These are phyloP conservation scores for Lactifluus rugatus DNA, from an alignment of 768 basidiomycete species.

Conservation along the genomic window DNA sequence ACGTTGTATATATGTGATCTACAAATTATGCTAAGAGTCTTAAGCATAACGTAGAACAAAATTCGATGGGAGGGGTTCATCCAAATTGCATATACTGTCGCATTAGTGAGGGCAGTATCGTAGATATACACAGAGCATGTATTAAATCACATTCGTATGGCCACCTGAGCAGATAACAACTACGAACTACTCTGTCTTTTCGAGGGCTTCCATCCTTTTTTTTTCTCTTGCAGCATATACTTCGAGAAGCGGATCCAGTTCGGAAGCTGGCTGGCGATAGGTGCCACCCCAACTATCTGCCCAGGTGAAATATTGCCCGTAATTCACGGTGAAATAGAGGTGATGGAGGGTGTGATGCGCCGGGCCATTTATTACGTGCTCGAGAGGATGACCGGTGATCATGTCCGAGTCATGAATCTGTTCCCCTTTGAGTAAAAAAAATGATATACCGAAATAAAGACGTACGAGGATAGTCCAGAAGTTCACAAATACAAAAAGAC, in stretches of 20 bases:
- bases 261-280: slow-evolving; percentile 79
- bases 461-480: slow-evolving; percentile 86
- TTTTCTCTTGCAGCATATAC: slow-evolving; percentile 30
- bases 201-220: slow-evolving; percentile 10
- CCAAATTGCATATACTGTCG: not conserved
- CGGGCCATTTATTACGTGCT: slow-evolving; percentile 92
- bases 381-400: slow-evolving; percentile 84
- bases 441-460: slow-evolving; percentile 13
- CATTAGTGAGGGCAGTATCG: not conserved
- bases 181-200: slow-evolving; percentile 8
- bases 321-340: slow-evolving; percentile 94
- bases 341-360: slow-evolving; percentile 97
- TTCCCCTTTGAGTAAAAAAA: not conserved
- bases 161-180: not conserved
- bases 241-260: slow-evolving; percentile 79
- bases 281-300: slow-evolving; percentile 77
- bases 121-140: slow-evolving; percentile 8
- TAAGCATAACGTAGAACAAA: not conserved
- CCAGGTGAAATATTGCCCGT: slow-evolving; percentile 97
- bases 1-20: not conserved
- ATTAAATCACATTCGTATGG: not conserved
- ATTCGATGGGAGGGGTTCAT: not conserved
- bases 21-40: not conserved
- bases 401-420: slow-evolving; percentile 99
- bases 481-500: slow-evolving; percentile 85